Evolutionary conservation across 1,284 basidiomycete genomes (phyloP), one percentile per base, ranked within the genome.

Genomic region (Irpex sp.): DNA sequence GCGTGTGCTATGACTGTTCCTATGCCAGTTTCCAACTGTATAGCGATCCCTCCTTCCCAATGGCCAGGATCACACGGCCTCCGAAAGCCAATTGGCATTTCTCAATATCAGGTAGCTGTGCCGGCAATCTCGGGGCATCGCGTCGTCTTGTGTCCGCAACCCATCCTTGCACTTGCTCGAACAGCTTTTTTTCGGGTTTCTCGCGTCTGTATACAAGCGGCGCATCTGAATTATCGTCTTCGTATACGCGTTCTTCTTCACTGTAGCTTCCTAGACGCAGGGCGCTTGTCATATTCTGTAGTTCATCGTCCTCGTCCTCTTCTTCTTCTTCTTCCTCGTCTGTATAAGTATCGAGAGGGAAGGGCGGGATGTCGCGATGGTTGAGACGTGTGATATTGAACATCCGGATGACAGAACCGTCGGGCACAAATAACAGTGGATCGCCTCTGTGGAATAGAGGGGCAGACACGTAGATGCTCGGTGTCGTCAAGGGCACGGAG

Each of bases 381-480:
- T 71, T 68, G 68, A 89, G 79, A 60, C 81, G 76, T 8, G 77
- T 71, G 43, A 83, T 71, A 63, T 84, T 86, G 66, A 83, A 70
- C 17, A 87, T 71, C 26, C 69, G 76, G 61, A 88, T 74, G 3
- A 67, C 71, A 36, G 74, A 76, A 15, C 76, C 77, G 6, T 77
- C 71, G 0, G 86, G 79, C 62, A 83, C 69, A 4, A 82, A 72
- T 35, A 86, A 71, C 39, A 89, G 67, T 13, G 86, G 86, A 66
- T 86, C 83, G 63, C 83, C 79, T 9, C 63, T 73, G 9, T 73
- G 39, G 50, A 21, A 33, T 17, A 36, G 50, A n/a, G 70, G 1
- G 2, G 31, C 5, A 19, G 80, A 78, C 36, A 79, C 76, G 17
- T 57, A 19, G 35, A 56, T 79, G 75, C 47, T 86, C 65, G 43